Conservation (phyloP, 2,329 filamentous ascomycete genomes). For the Fusarium continuum region DNA sequence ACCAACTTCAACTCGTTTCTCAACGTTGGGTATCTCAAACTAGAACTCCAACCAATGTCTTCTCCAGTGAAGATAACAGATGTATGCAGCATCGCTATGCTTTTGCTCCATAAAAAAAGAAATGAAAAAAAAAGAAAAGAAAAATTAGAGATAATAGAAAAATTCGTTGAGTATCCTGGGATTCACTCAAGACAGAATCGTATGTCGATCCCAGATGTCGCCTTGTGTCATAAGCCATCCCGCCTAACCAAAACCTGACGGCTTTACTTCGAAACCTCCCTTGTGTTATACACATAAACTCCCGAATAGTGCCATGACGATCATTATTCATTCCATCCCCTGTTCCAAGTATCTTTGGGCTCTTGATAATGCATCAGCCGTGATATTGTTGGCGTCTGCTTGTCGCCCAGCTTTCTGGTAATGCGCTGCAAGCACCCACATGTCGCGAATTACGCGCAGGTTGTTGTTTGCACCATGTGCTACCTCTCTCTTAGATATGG, state of each 20-base stretch:
- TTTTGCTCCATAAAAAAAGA: constrained; percentile 3
- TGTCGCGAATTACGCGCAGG: constrained; percentile 50
- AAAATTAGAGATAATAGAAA: no score
- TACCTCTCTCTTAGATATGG: constrained; percentile 48
- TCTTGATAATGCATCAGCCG: constrained; percentile 47
- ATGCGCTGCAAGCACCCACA: constrained; percentile 51
- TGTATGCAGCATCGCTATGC: constrained; percentile 13
- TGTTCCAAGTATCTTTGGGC: constrained; percentile 46
- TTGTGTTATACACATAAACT: constrained; percentile 1
- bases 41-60: constrained; percentile 26
- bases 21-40: constrained; percentile 30
- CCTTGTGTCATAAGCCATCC: constrained; percentile 2
- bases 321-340: constrained; percentile 22
- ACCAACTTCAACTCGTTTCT: constrained; percentile 15
- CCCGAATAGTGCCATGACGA: background rate
- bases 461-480: constrained; percentile 49
- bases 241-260: constrained; percentile 8
- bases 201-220: background rate
- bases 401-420: constrained; percentile 45
- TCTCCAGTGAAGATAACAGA: constrained; percentile 10
- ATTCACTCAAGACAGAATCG: background rate
- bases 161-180: background rate
- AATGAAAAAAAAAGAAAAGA: no score
- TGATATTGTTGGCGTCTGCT: constrained; percentile 43
- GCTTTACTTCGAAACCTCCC: background rate